Evolutionary conservation across 2,329 filamentous ascomycete species (phyloP).

Genomic region (Laburnicola sp.): DNA sequence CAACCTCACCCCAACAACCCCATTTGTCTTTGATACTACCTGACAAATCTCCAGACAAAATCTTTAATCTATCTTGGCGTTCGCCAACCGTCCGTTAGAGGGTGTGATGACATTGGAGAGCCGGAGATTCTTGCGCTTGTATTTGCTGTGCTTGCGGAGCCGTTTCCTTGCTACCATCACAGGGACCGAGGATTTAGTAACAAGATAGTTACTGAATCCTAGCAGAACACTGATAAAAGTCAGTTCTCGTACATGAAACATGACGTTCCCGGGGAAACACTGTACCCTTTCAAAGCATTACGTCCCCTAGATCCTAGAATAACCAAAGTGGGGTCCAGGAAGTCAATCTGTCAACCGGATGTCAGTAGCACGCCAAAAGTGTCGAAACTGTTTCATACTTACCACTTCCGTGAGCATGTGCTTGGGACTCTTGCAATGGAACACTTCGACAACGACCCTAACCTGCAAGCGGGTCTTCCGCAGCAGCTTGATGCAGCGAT

Average conservation of each 20-base stretch:
- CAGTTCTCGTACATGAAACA: conserved; percentile 21
- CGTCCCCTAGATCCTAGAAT: conserved; percentile 90
- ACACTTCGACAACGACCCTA: conserved; percentile 89
- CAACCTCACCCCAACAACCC: conserved; percentile 11
- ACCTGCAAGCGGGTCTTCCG: conserved; percentile 92
- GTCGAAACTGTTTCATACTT: conserved; percentile 38
- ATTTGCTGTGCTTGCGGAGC: conserved; percentile 82
- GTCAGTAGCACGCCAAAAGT: conserved; percentile 27
- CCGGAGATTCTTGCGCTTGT: conserved; percentile 69
- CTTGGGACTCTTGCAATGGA: conserved; percentile 97
- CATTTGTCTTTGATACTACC: conserved; percentile 25
- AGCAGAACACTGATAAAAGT: conserved; percentile 72
- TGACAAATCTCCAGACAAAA: conserved; percentile 41
- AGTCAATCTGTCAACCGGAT: conserved; percentile 67
- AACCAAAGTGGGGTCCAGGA: conserved; percentile 86
- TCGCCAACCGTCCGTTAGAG: conserved; percentile 67
- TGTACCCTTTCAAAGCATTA: conserved; percentile 89
- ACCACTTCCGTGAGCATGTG: conserved; percentile 93
- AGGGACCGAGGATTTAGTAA: conserved; percentile 93
- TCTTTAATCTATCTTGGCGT: conserved; percentile 71
- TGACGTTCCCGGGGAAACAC: conserved; percentile 15
- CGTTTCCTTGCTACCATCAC: conserved; percentile 97
- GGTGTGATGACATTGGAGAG: conserved; percentile 82
- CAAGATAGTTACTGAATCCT: conserved; percentile 95
- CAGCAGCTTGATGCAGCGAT: conserved; percentile 80